Evolutionary conservation across 768 basidiomycete species (phyloP).

Genomic region (Podaxis sp.): DNA sequence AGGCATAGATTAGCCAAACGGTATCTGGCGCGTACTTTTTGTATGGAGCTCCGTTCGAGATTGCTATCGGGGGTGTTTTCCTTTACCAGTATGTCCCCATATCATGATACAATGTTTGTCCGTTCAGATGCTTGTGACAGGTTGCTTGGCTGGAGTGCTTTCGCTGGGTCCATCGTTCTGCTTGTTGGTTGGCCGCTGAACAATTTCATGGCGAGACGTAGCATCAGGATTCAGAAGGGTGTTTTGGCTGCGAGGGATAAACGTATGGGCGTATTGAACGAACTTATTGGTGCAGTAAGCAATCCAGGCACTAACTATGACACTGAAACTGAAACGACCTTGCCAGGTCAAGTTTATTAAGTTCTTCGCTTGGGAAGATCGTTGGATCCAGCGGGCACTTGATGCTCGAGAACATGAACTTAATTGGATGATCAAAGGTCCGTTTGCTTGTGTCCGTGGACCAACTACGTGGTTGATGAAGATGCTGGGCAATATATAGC

Average conservation of each 20-base stretch:
- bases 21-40: slow-evolving; percentile 60
- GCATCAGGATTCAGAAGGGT: slow-evolving; percentile 61
- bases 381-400: slow-evolving; percentile 67
- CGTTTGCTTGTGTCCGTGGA: slow-evolving; percentile 1
- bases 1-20: slow-evolving; percentile 46
- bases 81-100: slow-evolving; percentile 66
- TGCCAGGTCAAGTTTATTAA: slow-evolving; percentile 72
- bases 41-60: slow-evolving; percentile 78
- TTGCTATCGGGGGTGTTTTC: slow-evolving; percentile 69
- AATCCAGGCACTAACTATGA: neutral
- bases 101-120: neutral
- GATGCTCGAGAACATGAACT: slow-evolving; percentile 71
- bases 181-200: slow-evolving; percentile 72
- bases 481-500: slow-evolving; percentile 33
- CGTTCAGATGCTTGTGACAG: slow-evolving; percentile 28
- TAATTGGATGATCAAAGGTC: slow-evolving; percentile 74
- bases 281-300: slow-evolving; percentile 67
- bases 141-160: slow-evolving; percentile 68
- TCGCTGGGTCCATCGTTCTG: slow-evolving; percentile 73
- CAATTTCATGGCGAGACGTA: slow-evolving; percentile 58
- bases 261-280: slow-evolving; percentile 76
- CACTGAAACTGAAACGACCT: neutral
- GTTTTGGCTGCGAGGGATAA: slow-evolving; percentile 64
- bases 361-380: slow-evolving; percentile 81
- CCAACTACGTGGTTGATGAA: neutral